Conservation (phyloP, 2,329 filamentous ascomycete species). For the Emergomyces orientalis region DNA sequence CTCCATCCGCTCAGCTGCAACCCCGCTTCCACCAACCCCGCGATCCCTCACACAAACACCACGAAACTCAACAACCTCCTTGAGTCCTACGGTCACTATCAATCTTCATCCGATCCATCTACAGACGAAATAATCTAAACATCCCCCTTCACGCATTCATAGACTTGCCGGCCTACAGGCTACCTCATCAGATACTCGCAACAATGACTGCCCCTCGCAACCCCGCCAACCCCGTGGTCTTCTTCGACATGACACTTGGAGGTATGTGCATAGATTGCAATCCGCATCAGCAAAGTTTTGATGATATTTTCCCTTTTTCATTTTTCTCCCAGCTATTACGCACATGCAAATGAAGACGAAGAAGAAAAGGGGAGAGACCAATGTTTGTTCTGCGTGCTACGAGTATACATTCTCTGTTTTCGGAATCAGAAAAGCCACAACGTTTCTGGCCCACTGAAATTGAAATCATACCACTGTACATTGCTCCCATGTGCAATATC, state of each 20-base stretch:
- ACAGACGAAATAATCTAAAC: too few species aligned
- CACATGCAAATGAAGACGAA: not conserved
- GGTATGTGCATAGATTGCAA: conserved; percentile 28
- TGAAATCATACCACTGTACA: too few species aligned
- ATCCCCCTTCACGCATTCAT: too few species aligned
- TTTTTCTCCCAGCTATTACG: not conserved
- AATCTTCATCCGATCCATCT: too few species aligned
- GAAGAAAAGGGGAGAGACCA: not conserved
- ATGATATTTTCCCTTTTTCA: not conserved
- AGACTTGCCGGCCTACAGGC: too few species aligned
- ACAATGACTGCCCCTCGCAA: conserved; percentile 10
- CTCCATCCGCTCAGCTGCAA: too few species aligned
- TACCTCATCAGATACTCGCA: not conserved
- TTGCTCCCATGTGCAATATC: too few species aligned
- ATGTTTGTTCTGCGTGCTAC: not conserved
- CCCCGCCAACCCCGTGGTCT: conserved; percentile 37
- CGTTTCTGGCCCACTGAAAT: too few species aligned
- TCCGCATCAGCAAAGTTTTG: not conserved
- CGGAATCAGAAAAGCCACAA: not conserved
- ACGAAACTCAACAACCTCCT: too few species aligned
- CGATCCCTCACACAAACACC: too few species aligned
- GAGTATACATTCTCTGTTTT: not conserved
- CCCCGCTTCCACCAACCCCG: too few species aligned
- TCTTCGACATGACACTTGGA: conserved; percentile 41
- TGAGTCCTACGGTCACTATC: too few species aligned